A percentile compares a stretch with the other conserved stretches of the same genome.
Evolutionary conservation across 1,139 yeast species (phyloP).

Genomic region (Meyerozyma carpophila): DNA sequence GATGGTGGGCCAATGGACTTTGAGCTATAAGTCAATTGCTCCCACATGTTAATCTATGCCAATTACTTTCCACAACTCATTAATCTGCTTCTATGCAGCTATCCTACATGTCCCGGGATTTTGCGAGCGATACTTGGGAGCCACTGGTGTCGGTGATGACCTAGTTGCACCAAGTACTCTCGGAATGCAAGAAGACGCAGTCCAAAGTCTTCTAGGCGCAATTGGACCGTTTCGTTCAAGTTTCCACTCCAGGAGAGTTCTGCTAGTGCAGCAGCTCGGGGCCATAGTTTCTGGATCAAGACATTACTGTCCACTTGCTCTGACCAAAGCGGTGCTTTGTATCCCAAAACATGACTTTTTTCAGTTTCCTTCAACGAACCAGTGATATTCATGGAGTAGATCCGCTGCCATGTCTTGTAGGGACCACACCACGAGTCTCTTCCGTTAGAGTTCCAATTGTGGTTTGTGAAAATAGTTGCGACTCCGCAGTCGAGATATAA

Average conservation of each 20-base stretch:
- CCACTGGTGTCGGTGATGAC: constrained; percentile 32
- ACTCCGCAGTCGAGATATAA: constrained; percentile 45
- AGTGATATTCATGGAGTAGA: constrained; percentile 35
- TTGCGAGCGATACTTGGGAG: constrained; percentile 35
- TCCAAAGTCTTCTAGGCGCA: constrained; percentile 29
- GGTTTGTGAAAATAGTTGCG: constrained; percentile 36
- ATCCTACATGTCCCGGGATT: constrained; percentile 34
- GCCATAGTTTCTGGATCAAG: constrained; percentile 41
- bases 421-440: constrained; percentile 51
- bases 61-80: no score
- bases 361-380: constrained; percentile 30
- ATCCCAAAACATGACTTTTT: constrained; percentile 33
- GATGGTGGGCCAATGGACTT: no score
- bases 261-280: constrained; percentile 44
- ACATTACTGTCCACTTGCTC: constrained; percentile 38
- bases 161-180: constrained; percentile 37
- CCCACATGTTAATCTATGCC: no score
- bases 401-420: constrained; percentile 46
- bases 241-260: constrained; percentile 46
- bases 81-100: no score
- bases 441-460: constrained; percentile 23
- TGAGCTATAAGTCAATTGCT: no score
- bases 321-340: constrained; percentile 43
- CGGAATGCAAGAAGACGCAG: constrained; percentile 39
- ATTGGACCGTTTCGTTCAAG: constrained; percentile 22